Evolutionary conservation across 1,284 basidiomycete genomes (phyloP), one percentile per base, ranked within the genome.

Genomic region (Malassezia pachydermatis): DNA sequence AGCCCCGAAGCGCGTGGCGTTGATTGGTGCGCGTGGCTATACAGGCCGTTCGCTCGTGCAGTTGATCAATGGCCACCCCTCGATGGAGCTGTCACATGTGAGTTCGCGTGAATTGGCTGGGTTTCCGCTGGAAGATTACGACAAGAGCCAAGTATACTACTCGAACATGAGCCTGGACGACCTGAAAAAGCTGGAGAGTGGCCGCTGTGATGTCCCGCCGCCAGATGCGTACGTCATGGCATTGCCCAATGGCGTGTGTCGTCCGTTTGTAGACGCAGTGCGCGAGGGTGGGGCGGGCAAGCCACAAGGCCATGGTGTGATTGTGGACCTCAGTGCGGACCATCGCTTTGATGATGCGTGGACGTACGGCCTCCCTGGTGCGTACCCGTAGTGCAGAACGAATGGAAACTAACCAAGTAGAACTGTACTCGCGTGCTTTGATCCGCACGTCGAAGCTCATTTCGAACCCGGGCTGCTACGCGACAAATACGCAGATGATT

Each of bases 281-380:
- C 88, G 95, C 66, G 82, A 81, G 2, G 79, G 73, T 58, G 55
- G 76, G 73, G 57, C 80, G 80, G 49, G 78, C 68, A 54, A 76
- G 73, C 37, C 80, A 78, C 68, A 84, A 82, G 65, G 86, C 85
- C 32, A 77, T 29, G 65, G 63, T 17, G 57, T 52, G 11, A 60
- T 98, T 43, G 84, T 98, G 39, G 92, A 99, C 72, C 76, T 99
- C 56, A 81, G 87, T 62, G 94, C 92, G 34, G 92, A 99, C 75
- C 89, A 89, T 74, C 78, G 92, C 52, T 98, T 98, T 72, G 88
- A 95, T 77, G 77, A 82, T 39, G 83, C 80, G 41, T 99, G 92
- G 92, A 87, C 85, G 55, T 99, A 99, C 72, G 92, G 92, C 64
- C 81, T 99, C 75, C 92, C 94, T 75, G 92, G 94, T 98, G 80